Base-by-base conservation (phyloP, 192 early-diverging fungal genomes). In the Chytriomyces sp. region DNA sequence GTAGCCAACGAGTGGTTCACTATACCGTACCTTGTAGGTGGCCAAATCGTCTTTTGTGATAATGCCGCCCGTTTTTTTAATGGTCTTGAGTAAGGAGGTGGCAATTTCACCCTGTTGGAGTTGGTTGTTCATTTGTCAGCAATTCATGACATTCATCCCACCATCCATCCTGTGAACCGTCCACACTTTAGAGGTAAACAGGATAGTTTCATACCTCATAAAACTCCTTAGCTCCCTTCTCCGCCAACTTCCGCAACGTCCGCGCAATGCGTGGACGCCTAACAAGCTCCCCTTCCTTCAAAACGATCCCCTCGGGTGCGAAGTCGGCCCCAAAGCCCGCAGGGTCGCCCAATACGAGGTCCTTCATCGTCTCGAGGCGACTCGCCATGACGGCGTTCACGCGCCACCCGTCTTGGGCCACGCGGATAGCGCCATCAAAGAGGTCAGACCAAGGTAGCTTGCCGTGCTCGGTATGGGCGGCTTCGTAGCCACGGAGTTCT, bases 401-500 rank as follows among this genome's bases (percentile, higher is more conserved):
- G 4, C 71, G 72, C 80, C 89, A 94, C 2, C 96, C 96, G 1
- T 93, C 78, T n/a, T 85, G 73, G 8, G 90, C 85, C 54, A 98
- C 77, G 22, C 84, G 81, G 52, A 95, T 85, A 2, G 95, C 82
- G 7, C 91, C 91, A 40, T 83, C 81, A 77, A 98, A 91, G 12
- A 98, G 77, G 14, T 82, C 81, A 32, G 78, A 71, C 96, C 96
- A 98, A 0, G 88, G 83, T 39, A 98, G 81, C 73, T 88, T 91
- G 30, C 96, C 96, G 67, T 93, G 81, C 58, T 85, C 78, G 39
- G 82, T 79, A 67, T 96, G 93, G 0, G 94, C 94, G 25, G 80
- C 75, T 63, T 92, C 89, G 60, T 95, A 88, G 31, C 96, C 96
- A 14, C 90, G 85, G 31, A 98, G 83, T 72, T 98, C 96, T 6